Base-by-base conservation (phyloP, 257 asterid genomes). In the Anisodus tanguticus region DNA sequence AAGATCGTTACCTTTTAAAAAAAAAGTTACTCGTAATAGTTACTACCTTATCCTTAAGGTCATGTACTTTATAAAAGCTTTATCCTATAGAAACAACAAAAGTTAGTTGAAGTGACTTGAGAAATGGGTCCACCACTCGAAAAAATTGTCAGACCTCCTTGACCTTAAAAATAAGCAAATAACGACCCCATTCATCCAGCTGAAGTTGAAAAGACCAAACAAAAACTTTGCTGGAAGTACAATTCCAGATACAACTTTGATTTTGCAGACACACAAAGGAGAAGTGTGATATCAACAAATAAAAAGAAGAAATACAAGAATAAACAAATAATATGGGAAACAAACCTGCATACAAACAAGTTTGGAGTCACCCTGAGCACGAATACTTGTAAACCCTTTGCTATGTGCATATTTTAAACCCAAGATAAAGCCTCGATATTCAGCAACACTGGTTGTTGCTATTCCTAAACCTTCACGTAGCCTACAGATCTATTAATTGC, bases 381-480 rank as follows among this genome's bases (percentile, higher is more conserved):
- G 87, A 43, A 85, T 85, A 63, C 78, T 68, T 58, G 84, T 69
- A 85, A 80, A 85, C 41, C 87, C 87, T 80, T 85, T 85, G 59
- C 66, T 55, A 59, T 66, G 87, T 31, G 87, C 87, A 85, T 68
- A 85, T 37, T 71, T 85, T 72, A 85, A 69, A 10, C 87, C 87
- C 69, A 85, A 85, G 26, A 85, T 81, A 47, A 85, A 55, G 45
- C 67, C 82, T 70, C 87, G 74, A 80, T 85, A 85, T 80, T 85
- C 85, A 41, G 87, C 85, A 69, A 49, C 77, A 43, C 57, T 85
- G 83, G 47, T 80, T 37, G 85, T 81, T 69, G 87, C 82, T 19
- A 41, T n/a, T 68, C 87, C 87, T 68, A 85, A 58, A 54, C 87
- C 87, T 70, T 85, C 87, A 68, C 87, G 85, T 5, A 85, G 69